A percentile compares a stretch with the other conserved stretches of the same genome.
phyloP scores from a whole-genome alignment of 2,329 filamentous ascomycete genomes.

The Rachicladosporium sp. region DNA sequence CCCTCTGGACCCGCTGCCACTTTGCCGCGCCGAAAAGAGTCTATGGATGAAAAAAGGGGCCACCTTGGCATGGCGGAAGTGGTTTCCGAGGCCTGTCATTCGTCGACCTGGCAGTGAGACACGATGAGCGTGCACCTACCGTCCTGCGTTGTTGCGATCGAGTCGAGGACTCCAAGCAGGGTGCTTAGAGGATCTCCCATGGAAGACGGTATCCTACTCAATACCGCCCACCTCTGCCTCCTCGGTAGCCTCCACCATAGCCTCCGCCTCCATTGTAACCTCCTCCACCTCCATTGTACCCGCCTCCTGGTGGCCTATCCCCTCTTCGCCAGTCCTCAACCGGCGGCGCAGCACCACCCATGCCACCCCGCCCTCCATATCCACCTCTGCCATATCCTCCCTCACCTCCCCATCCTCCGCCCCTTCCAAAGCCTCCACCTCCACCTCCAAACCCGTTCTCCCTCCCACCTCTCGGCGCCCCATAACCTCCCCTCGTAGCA shows the following conservation, averaged over 20 bases:
- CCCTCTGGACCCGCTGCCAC: no score
- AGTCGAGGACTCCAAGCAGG: no score
- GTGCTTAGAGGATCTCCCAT: no score
- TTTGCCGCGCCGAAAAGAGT: no score
- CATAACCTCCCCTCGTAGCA: conserved; percentile 32
- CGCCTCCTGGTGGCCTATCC: conserved; percentile 23
- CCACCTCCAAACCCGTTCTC: conserved; percentile 18
- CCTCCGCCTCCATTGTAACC: neutral
- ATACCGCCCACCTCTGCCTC: neutral
- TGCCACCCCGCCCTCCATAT: conserved; percentile 14
- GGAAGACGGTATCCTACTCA: no score
- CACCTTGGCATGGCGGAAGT: no score
- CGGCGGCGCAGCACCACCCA: conserved; percentile 19
- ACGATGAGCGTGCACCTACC: no score
- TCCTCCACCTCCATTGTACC: conserved; percentile 11
- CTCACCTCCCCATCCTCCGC: conserved; percentile 8
- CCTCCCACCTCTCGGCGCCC: conserved; percentile 16
- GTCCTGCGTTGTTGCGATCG: no score
- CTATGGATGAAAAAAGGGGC: no score
- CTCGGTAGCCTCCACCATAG: conserved; percentile 1
- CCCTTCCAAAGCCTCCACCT: conserved; percentile 9
- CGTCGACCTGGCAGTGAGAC: no score
- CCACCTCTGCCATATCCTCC: conserved; percentile 7
- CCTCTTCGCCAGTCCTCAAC: conserved; percentile 27
- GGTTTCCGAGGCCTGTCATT: no score